Base-by-base conservation (phyloP, 2,329 filamentous ascomycete genomes). In the Alternaria brassicae region DNA sequence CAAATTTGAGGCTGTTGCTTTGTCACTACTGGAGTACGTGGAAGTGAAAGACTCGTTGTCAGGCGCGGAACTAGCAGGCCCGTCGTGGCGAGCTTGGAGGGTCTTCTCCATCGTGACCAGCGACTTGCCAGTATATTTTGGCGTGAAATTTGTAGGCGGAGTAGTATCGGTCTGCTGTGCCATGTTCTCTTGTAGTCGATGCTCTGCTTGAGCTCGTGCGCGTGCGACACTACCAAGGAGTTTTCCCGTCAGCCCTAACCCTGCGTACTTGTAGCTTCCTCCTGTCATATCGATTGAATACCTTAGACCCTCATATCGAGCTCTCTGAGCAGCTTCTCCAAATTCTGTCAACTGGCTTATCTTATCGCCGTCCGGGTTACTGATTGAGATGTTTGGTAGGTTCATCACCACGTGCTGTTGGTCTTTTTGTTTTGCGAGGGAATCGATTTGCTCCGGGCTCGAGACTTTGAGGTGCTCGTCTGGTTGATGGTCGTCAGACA, bases 171-270 rank as follows among this genome's bases (percentile, higher is more conserved):
- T 17, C 23, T 27, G 49, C 34, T 21, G 25, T 17, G 19, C 15
- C 41, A 40, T 30, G 21, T 17, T 23, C 17, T 7, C 10, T n/a
- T 41, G 51, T 36, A 59, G 19, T 39, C 51, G 51, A 39, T 19
- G 36, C n/a, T 42, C 36, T 28, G 50, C 51, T 12, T 48, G 21
- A 55, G 52, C 51, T 23, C 49, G 50, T n/a, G 23, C 56, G 15
- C 44, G 44, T 32, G 44, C 25, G n/a, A 59, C 37, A 55, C 56
- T 59, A 12, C 56, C 56, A 50, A 37, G 17, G 23, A 54, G 25
- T 17, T 25, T 49, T 10, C 12, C 28, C 19, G 56, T 54, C 41
- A 58, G 56, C 42, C 32, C 28, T 19, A 48, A 19, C 44, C 37
- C 36, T 37, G 50, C 34, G 21, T 53, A 48, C 19, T 48, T 49